phyloP scores from a whole-genome alignment of 306 rosid species.

The Calophaca sinica region DNA sequence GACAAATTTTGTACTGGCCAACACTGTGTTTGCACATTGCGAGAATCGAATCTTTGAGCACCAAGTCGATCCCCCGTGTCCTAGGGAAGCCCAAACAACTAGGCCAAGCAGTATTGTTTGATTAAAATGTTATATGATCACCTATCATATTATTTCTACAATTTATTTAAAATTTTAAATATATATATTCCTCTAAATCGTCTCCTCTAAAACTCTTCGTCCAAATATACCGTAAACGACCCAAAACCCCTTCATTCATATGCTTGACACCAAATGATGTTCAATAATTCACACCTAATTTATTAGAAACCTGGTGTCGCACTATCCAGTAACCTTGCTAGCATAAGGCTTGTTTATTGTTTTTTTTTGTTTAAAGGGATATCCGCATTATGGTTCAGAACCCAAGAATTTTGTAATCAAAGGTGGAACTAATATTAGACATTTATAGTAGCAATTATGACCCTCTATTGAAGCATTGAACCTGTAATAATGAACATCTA shows the following conservation, averaged over 20 bases:
- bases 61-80: too few species aligned
- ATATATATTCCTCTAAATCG: too few species aligned
- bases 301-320: slow-evolving; percentile 7
- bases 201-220: background rate
- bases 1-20: too few species aligned
- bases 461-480: too few species aligned
- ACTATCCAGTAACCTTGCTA: slow-evolving; percentile 28
- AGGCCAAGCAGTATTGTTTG: too few species aligned
- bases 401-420: slow-evolving; percentile 1
- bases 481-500: too few species aligned
- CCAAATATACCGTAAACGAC: background rate
- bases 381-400: slow-evolving; percentile 39
- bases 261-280: slow-evolving; percentile 2
- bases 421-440: slow-evolving; percentile 23
- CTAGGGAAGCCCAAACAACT: too few species aligned
- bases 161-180: too few species aligned
- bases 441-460: background rate
- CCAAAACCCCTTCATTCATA: background rate
- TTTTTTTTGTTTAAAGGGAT: slow-evolving; percentile 37
- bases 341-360: slow-evolving; percentile 2
- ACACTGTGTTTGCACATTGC: too few species aligned
- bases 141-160: too few species aligned
- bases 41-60: too few species aligned
- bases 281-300: background rate
- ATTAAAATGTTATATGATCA: too few species aligned